Percentiles rank a stretch among this genome's conserved stretches.
Evolutionary conservation across 1,139 yeast species (phyloP).

Genomic region (Saccharomyces pastorianus): DNA sequence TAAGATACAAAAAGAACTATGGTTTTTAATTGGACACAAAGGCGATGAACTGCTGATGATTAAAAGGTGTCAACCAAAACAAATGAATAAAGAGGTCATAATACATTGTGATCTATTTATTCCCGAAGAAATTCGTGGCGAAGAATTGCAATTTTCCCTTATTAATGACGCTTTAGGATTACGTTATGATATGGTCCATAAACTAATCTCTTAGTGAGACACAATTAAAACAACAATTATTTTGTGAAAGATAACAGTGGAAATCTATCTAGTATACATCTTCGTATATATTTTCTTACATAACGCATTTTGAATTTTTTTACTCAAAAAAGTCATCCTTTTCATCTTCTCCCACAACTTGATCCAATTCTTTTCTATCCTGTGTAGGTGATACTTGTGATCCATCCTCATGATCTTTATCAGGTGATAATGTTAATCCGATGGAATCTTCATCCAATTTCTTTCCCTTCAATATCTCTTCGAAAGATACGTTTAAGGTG

Average conservation of each 20-base stretch:
- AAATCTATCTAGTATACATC: not conserved
- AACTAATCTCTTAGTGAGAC: not conserved
- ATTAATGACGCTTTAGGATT: slow-evolving; percentile 66
- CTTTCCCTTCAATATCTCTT: slow-evolving; percentile 49
- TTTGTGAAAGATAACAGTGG: not conserved
- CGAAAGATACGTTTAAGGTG: slow-evolving; percentile 49
- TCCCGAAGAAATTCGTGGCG: slow-evolving; percentile 43
- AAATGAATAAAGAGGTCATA: slow-evolving; percentile 35
- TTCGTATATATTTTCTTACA: slow-evolving; percentile 2
- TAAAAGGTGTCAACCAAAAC: slow-evolving; percentile 60
- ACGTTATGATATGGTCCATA: slow-evolving; percentile 28
- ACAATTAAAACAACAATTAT: not conserved
- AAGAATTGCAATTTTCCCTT: slow-evolving; percentile 39
- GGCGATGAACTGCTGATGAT: slow-evolving; percentile 46
- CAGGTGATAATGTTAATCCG: slow-evolving; percentile 20
- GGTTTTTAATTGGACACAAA: slow-evolving; percentile 71
- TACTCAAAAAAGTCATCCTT: slow-evolving; percentile 46
- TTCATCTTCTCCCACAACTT: slow-evolving; percentile 24
- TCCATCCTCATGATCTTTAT: slow-evolving; percentile 6
- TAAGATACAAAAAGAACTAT: slow-evolving; percentile 84
- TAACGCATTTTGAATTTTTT: slow-evolving; percentile 4
- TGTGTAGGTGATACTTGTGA: slow-evolving; percentile 9
- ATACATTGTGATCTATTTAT: slow-evolving; percentile 45
- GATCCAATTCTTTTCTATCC: slow-evolving; percentile 5
- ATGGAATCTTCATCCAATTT: slow-evolving; percentile 22